These are phyloP conservation scores for Polyporus arcularius DNA, from an alignment of 768 basidiomycete species.

Conservation along the genomic window DNA sequence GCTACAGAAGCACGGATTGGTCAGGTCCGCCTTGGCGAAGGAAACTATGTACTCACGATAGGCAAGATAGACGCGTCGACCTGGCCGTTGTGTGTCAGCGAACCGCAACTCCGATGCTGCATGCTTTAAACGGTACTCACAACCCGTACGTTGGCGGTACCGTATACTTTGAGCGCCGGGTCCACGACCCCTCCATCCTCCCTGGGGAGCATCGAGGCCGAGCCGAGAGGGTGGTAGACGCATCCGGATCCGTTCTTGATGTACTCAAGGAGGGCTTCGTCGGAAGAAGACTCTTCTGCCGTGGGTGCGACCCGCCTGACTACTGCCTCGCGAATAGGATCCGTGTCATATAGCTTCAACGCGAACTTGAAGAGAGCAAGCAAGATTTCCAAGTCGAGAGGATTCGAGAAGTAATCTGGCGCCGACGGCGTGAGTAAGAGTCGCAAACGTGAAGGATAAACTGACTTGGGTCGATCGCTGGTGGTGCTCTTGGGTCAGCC, in stretches of 20 bases:
- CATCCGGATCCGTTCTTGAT: neutral
- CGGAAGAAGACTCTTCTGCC: neutral
- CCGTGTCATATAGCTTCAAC: neutral
- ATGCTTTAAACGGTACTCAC: neutral
- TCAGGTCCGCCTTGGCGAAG: neutral
- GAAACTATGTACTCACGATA: neutral
- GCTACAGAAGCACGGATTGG: neutral
- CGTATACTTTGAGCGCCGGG: conserved; percentile 3
- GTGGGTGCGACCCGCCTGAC: neutral
- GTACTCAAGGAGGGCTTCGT: conserved; percentile 1
- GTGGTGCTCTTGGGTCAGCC: conserved; percentile 24
- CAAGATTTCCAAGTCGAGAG: conserved; percentile 7
- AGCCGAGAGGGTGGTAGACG: neutral
- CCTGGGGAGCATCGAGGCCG: neutral
- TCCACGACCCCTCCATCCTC: conserved; percentile 4
- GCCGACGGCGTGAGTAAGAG: neutral
- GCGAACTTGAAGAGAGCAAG: neutral
- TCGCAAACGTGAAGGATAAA: neutral
- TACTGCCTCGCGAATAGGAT: neutral
- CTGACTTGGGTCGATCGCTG: conserved; percentile 28
- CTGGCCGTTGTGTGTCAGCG: neutral
- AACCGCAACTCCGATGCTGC: neutral
- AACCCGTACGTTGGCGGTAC: conserved; percentile 1
- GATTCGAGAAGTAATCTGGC: conserved; percentile 13
- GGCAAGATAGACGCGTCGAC: conserved; percentile 5